Percentiles rank a stretch among this genome's conserved stretches.
Conservation (phyloP, 352 stramenopile genomes). For the Globisporangium ultimum region DNA sequence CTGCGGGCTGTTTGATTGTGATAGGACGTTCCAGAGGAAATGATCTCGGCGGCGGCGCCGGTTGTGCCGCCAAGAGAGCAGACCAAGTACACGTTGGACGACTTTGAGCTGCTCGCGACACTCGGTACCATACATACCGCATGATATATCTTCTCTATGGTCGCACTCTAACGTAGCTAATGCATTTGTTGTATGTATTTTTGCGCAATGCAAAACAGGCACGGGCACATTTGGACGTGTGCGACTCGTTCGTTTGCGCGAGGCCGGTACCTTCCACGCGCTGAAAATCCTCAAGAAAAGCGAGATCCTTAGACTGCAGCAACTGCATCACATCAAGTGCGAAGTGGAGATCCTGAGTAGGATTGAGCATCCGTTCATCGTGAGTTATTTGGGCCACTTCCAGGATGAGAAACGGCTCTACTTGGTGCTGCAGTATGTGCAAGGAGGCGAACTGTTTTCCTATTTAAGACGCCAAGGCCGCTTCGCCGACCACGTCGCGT, state of each 20-base stretch:
- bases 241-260: constrained; percentile 71
- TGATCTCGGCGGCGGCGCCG: constrained; percentile 43
- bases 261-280: constrained; percentile 61
- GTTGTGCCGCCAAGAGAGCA: constrained; percentile 32
- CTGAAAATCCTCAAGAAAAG: constrained; percentile 93
- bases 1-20: not conserved
- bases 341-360: constrained; percentile 88
- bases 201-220: constrained; percentile 17
- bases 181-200: not conserved
- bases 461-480: constrained; percentile 82
- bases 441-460: constrained; percentile 91
- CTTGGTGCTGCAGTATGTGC: constrained; percentile 91
- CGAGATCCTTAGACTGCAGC: constrained; percentile 86
- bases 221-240: constrained; percentile 90
- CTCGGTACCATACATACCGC: constrained; percentile 27
- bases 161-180: not conserved
- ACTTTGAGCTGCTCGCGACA: constrained; percentile 80
- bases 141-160: not conserved
- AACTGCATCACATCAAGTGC: constrained; percentile 91
- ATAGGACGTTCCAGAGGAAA: constrained; percentile 44
- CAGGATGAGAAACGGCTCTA: constrained; percentile 90
- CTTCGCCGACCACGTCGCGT: constrained; percentile 80
- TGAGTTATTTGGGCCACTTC: constrained; percentile 85
- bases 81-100: constrained; percentile 43
- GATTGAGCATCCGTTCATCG: constrained; percentile 89